Percentiles rank a stretch among this genome's conserved stretches.
Evolutionary conservation across 352 stramenopile genomes (phyloP).

Genomic region (Elongisporangium prolatum): DNA sequence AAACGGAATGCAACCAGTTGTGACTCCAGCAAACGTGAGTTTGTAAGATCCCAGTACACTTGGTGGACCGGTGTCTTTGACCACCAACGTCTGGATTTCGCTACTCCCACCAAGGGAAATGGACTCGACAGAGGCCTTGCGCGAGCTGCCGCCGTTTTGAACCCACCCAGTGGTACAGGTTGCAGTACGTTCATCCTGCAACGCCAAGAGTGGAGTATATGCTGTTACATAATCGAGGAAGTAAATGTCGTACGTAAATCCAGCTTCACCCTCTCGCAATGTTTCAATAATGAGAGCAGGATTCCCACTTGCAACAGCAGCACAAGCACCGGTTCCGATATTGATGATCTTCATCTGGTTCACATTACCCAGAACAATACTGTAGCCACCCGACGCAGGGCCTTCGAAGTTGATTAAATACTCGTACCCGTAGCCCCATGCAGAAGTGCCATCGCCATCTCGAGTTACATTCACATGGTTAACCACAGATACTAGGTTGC

Average conservation of each 20-base stretch:
- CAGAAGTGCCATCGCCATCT: conserved; percentile 49
- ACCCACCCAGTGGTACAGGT: conserved; percentile 20
- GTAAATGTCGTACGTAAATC: conserved; percentile 75
- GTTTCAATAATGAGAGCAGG: conserved; percentile 69
- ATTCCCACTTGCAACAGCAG: conserved; percentile 28
- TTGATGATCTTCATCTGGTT: conserved; percentile 44
- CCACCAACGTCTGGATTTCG: conserved; percentile 49
- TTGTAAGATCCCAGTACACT: conserved; percentile 29
- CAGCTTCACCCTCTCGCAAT: conserved; percentile 43
- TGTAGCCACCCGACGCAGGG: conserved; percentile 46
- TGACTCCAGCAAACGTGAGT: conserved; percentile 39
- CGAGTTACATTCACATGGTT: conserved; percentile 68
- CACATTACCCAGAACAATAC: conserved; percentile 56
- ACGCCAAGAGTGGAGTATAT: conserved; percentile 22
- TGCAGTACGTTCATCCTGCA: conserved; percentile 24
- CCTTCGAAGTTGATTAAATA: conserved; percentile 67
- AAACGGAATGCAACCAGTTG: conserved; percentile 35
- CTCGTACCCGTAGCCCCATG: conserved; percentile 76
- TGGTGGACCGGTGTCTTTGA: conserved; percentile 19
- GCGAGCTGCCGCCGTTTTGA: conserved; percentile 32
- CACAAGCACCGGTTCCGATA: conserved; percentile 36
- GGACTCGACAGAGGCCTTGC: conserved; percentile 35
- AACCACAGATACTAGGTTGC: conserved; percentile 26
- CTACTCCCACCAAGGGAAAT: conserved; percentile 51
- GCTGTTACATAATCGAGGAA: conserved; percentile 47